Base-by-base conservation (phyloP, 2,329 filamentous ascomycete genomes). In the Nothophaeocryptopus gaeumannii region DNA sequence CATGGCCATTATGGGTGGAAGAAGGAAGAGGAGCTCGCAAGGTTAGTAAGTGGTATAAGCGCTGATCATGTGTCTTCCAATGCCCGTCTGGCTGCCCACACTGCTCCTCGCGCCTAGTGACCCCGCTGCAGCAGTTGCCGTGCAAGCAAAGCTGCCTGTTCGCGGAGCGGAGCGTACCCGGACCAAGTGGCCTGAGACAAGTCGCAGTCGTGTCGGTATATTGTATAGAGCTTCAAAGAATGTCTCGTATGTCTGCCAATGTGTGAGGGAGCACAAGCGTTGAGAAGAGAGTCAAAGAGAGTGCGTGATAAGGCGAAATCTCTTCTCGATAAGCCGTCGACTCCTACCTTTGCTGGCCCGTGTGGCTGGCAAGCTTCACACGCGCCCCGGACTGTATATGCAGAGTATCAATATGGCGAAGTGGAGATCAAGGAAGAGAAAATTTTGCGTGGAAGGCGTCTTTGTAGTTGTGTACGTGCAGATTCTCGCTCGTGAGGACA, bases 1-100 rank as follows among this genome's bases (percentile, higher is more conserved):
- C 42, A 62, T 51, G n/a, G 59, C 55, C 60, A 63, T 63, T 35
- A 2, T 48, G 34, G 39, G 15, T 33, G 20, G n/a, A 32, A 13
- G n/a, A 10, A 29, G 29, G 20, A 26, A 15, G 39, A 42, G 39
- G 39, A 43, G 53, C 45, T 45, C 36, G 16, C 16, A 36, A 51
- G 45, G 37, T 41, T 41, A 33, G 7, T 3, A 7, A 26, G 3
- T 26, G 16, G 44, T 36, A 15, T 13, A 12, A 16, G 33, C 11
- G 26, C 16, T 33, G 29, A 15, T 39, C 11, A 30, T 31, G 43
- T 38, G 1, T 8, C n/a, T 26, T 36, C 37, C 37, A 39, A 16
- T 16, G 37, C 14, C 5, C 12, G 15, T 39, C 20, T 26, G 20
- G 33, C 33, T 35, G 20, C 20, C 20, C 20, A 7, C 20, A 16